A percentile compares a stretch with the other conserved stretches of the same genome.
These are phyloP conservation scores for Sphagnum contortum DNA, from an alignment of 225 moss, liverwort and hornwort species.

Conservation along the genomic window DNA sequence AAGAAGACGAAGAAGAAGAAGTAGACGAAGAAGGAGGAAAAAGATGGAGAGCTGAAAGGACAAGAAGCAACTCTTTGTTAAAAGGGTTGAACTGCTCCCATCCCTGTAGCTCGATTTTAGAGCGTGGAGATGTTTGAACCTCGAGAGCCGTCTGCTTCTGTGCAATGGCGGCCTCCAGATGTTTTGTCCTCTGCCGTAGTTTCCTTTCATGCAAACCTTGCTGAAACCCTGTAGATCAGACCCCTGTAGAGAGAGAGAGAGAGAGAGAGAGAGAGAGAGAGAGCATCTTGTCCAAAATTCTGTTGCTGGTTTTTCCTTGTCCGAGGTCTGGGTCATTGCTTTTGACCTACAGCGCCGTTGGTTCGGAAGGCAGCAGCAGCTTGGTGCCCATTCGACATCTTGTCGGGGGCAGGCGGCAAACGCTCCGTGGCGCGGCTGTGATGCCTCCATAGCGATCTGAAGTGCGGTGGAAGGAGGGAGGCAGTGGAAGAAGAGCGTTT, in stretches of 20 bases:
- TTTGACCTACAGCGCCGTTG: not conserved
- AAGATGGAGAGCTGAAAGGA: too few species aligned
- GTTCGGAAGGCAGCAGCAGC: not conserved
- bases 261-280: not conserved
- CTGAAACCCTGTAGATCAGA: constrained; percentile 7
- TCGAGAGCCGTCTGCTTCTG: constrained; percentile 51
- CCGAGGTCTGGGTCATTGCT: not conserved
- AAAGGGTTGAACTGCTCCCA: too few species aligned
- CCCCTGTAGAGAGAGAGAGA: too few species aligned
- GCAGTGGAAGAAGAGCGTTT: not conserved
- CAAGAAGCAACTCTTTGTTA: too few species aligned
- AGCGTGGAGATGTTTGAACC: constrained; percentile 43
- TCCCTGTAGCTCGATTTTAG: not conserved
- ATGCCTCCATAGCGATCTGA: too few species aligned
- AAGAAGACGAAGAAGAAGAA: too few species aligned
- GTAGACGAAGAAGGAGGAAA: too few species aligned
- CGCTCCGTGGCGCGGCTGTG: too few species aligned
- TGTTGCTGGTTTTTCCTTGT: not conserved
- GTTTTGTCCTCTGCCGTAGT: constrained; percentile 19
- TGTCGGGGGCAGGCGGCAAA: too few species aligned
- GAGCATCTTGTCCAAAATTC: not conserved
- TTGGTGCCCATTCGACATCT: not conserved
- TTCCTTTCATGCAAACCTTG: constrained; percentile 12
- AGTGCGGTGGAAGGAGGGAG: not conserved
- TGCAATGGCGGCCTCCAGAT: constrained; percentile 96